Base-by-base conservation (phyloP, 306 rosid species). In the Sophora flavescens region DNA sequence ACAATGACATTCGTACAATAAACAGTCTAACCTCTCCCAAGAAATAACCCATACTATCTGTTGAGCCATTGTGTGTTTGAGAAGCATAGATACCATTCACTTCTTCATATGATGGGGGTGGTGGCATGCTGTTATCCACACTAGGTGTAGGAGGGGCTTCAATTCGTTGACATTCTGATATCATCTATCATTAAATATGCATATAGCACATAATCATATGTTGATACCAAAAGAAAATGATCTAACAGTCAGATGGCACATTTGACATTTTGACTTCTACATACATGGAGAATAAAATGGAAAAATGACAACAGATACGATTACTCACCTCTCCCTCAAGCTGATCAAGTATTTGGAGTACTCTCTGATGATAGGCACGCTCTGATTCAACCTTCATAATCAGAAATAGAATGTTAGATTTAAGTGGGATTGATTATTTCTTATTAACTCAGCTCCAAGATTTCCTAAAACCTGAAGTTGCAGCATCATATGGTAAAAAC, bases 101-200 rank as follows among this genome's bases (percentile, higher is more conserved):
- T 85, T 92, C 97, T 82, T 95, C 97, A 74, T 92, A 95, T 81
- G 93, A 60, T 51, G 98, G 97, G 61, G 96, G 97, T 64, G 98
- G 95, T 12, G 98, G 90, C 92, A 87, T 85, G 70, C 66, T 79
- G 77, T 59, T 84, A 35, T 92, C 97, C 78, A 86, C 80, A 60
- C 68, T 87, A 58, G 90, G 91, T 72, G 76, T 73, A 66, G 97
- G 96, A 78, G 97, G 91, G 56, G 97, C 98, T 83, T 92, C 98
- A 75, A 95, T 95, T 54, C 97, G 83, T 75, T 92, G 97, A 41
- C 93, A 86, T 81, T 92, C 98, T 8, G 95, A 86, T 76, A 88
- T 70, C 98, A 95, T 95, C 98, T 95, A 78, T 76, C 44, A 80
- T 69, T 35, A 73, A 33, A 79, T 65, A 72, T 56, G 78, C 36